Evolutionary conservation across 148 eudicot species (phyloP).

Genomic region (Diospyros lotus): DNA sequence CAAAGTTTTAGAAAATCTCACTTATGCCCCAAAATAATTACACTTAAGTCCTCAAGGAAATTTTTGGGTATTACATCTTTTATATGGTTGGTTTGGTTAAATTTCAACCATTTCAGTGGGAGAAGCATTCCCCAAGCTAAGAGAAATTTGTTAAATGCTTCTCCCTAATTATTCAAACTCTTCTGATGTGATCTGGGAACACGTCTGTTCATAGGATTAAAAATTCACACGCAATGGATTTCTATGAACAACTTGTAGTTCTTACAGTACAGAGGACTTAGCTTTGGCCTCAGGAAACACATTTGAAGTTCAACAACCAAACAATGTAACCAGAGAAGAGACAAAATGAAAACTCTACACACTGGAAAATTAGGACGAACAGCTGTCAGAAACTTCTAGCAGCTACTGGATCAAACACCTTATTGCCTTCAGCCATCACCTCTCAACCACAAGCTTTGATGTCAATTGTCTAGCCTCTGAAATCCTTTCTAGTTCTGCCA

Average conservation of each 20-base stretch:
- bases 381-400: background rate
- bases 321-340: background rate
- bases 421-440: background rate
- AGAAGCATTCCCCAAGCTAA: too few species aligned
- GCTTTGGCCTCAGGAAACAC: background rate
- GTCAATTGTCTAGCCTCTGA: background rate
- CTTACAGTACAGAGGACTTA: background rate
- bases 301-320: background rate
- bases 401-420: background rate
- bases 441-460: background rate
- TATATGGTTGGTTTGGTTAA: too few species aligned
- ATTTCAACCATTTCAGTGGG: too few species aligned
- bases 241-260: constrained; percentile 14
- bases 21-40: too few species aligned
- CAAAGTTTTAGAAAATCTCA: too few species aligned
- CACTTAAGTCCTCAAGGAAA: too few species aligned
- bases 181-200: background rate
- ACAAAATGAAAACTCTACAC: constrained; percentile 11
- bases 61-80: too few species aligned
- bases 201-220: background rate
- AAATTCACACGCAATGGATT: constrained; percentile 4
- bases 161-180: background rate
- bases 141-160: too few species aligned
- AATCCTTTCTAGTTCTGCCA: background rate
- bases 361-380: background rate